Conservation (phyloP, 306 rosid genomes). For the Mucuna pruriens region DNA sequence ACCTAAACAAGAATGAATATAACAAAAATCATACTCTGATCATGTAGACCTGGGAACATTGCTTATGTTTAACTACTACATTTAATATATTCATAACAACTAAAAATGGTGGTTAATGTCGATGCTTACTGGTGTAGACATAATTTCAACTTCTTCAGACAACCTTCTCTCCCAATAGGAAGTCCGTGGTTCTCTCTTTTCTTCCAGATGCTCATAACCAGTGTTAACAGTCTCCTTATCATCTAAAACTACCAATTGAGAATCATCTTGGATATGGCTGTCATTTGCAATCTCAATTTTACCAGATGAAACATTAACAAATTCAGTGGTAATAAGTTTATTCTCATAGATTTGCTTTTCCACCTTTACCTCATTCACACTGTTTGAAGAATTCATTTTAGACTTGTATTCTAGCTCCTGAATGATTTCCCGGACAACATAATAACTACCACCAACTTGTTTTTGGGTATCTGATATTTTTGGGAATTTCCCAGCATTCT, state of each 20-base stretch:
- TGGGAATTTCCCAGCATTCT: conserved; percentile 71
- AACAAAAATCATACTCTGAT: conserved; percentile 20
- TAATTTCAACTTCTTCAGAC: conserved; percentile 42
- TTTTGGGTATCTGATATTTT: not conserved
- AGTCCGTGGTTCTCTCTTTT: conserved; percentile 26
- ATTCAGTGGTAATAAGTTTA: conserved; percentile 24
- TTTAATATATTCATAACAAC: not conserved
- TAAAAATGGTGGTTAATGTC: not conserved
- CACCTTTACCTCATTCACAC: conserved; percentile 16
- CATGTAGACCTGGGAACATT: not conserved
- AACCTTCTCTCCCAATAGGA: conserved; percentile 28
- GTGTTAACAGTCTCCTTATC: not conserved
- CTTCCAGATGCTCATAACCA: conserved; percentile 42
- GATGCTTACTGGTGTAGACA: conserved; percentile 48
- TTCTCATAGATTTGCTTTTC: conserved; percentile 19
- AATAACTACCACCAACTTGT: conserved; percentile 71
- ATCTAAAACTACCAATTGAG: conserved; percentile 24
- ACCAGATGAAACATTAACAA: conserved; percentile 32
- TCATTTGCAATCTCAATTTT: conserved; percentile 31
- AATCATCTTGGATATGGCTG: conserved; percentile 23
- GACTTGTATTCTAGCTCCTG: conserved; percentile 59
- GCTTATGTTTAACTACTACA: conserved; percentile 27
- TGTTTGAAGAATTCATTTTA: conserved; percentile 38
- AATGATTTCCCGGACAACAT: conserved; percentile 54
- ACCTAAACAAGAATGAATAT: conserved; percentile 27